These are phyloP conservation scores for Neofusicoccum kwambonambiense DNA, from an alignment of 2,329 filamentous ascomycete species.

Conservation along the genomic window DNA sequence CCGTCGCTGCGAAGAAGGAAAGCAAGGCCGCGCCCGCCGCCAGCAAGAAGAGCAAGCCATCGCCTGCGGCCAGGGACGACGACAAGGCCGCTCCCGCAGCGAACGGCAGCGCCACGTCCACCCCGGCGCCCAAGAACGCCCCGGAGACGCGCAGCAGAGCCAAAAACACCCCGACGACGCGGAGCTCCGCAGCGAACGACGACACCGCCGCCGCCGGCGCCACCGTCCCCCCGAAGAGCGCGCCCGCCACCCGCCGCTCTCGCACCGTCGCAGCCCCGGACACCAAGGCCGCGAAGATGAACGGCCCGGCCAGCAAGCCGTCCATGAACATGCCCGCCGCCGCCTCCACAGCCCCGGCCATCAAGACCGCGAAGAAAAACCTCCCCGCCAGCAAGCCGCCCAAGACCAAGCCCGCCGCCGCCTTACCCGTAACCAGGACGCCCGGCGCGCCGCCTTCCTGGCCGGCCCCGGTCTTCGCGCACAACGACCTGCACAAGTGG, in stretches of 20 bases:
- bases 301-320: no score
- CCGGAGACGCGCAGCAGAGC: not conserved
- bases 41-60: no score
- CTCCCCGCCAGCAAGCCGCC: no score
- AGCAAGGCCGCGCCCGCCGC: not conserved
- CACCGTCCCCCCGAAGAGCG: no score
- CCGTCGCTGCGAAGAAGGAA: not conserved
- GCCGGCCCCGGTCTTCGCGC: not conserved
- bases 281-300: no score
- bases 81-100: not conserved
- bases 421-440: no score
- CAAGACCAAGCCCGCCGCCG: no score
- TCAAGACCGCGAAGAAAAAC: no score
- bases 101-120: not conserved
- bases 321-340: not conserved
- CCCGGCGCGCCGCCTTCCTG: not conserved
- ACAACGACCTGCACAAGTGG: slow-evolving; percentile 13
- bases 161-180: not conserved
- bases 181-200: no score
- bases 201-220: no score
- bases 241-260: not conserved
- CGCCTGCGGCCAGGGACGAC: not conserved
- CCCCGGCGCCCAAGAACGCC: not conserved
- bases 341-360: not conserved
- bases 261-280: not conserved